A percentile compares a stretch with the other conserved stretches of the same genome.
Conservation (phyloP, 148 eudicot genomes). For the Fagopyrum tataricum region DNA sequence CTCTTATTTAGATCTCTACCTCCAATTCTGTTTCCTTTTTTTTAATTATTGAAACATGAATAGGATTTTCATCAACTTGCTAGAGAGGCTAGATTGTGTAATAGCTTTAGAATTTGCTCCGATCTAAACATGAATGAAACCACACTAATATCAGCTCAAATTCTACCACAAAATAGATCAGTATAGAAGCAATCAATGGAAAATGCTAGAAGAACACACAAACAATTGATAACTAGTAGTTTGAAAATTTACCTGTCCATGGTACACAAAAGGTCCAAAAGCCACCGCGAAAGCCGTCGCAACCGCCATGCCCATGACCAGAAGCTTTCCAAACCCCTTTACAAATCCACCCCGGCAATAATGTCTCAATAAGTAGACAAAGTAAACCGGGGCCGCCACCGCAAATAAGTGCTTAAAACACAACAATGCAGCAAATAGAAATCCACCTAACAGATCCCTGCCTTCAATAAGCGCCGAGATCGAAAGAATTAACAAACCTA, state of each 20-base stretch:
- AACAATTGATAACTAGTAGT: neutral
- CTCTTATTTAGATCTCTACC: neutral
- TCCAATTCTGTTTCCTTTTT: neutral
- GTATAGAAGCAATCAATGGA: neutral
- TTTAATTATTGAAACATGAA: neutral
- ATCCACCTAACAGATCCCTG: conserved; percentile 78
- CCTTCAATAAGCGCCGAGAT: conserved; percentile 61
- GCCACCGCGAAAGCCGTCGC: conserved; percentile 61
- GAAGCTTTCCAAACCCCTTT: conserved; percentile 63
- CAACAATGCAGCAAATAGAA: conserved; percentile 67
- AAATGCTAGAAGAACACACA: neutral
- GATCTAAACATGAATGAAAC: neutral
- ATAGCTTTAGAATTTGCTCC: neutral
- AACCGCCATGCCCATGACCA: conserved; percentile 55
- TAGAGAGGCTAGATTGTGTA: neutral
- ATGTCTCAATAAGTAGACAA: conserved; percentile 83
- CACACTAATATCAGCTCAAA: neutral
- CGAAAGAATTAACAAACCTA: conserved; percentile 68
- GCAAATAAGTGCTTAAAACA: conserved; percentile 92
- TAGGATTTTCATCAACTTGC: neutral
- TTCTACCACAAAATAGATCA: neutral
- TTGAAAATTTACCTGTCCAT: conserved; percentile 58
- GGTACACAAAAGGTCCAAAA: conserved; percentile 78
- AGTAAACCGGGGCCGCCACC: conserved; percentile 95
- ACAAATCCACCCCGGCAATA: conserved; percentile 69